phyloP scores from a whole-genome alignment of 352 stramenopile species.

The Phytopythium delawarense region DNA sequence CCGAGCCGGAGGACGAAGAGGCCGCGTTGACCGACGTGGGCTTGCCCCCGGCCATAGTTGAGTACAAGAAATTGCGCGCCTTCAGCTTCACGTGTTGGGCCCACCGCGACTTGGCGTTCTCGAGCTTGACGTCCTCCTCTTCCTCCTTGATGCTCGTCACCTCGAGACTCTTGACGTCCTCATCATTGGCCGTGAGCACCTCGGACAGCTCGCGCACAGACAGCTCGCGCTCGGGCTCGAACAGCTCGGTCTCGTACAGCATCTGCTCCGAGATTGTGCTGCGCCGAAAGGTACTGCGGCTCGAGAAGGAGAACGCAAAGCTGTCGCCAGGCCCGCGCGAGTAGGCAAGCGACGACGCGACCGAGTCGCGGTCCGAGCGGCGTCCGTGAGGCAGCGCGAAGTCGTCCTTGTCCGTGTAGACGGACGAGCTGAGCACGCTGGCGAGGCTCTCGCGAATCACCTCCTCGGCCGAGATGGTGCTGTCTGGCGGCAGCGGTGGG shows the following conservation, averaged over 20 bases:
- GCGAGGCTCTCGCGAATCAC: conserved; percentile 84
- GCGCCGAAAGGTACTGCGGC: conserved; percentile 70
- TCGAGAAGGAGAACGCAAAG: conserved; percentile 68
- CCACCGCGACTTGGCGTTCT: conserved; percentile 81
- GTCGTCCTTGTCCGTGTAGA: conserved; percentile 73
- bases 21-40: conserved; percentile 1
- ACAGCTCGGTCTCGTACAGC: conserved; percentile 78
- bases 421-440: conserved; percentile 63
- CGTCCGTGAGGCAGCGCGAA: conserved; percentile 32
- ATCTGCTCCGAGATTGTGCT: conserved; percentile 84
- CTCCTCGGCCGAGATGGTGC: conserved; percentile 82
- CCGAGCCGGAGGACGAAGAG: conserved; percentile 2
- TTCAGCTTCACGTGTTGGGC: conserved; percentile 85
- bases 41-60: conserved; percentile 34
- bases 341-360: conserved; percentile 27
- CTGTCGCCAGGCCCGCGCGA: conserved; percentile 24
- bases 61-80: conserved; percentile 70
- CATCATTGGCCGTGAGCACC: conserved; percentile 58
- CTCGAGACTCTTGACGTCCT: conserved; percentile 62
- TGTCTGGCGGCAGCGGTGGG: conserved; percentile 68
- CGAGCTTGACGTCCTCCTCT: conserved; percentile 77
- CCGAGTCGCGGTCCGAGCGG: conserved; percentile 27
- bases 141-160: conserved; percentile 86
- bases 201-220: conserved; percentile 71
- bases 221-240: conserved; percentile 76